Base-by-base conservation (phyloP, 345 rosid genomes). In the Salix koriyanagi region DNA sequence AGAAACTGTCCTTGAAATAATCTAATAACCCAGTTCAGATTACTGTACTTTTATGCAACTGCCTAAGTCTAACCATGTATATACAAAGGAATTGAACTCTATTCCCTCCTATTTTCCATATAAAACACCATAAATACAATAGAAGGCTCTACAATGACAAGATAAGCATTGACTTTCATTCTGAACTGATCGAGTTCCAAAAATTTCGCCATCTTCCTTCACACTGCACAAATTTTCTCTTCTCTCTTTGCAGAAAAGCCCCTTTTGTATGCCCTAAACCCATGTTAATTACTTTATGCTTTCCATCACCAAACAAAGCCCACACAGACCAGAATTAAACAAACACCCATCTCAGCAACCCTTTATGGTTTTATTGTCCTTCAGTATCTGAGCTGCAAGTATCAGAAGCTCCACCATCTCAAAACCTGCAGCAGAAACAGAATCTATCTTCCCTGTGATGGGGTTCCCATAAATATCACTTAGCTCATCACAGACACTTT, bases 331-430 rank as follows among this genome's bases (percentile, higher is more conserved):
- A 46, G 70, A 77, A 77, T 2, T 39, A 62, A 21, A 77, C 32
- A 67, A 65, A 67, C 70, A 81, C 74, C 62, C 62, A 37, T 76
- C 81, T 73, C 61, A 30, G 32, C 69, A 69, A 67, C 60, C 75
- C n/a, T n/a, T 42, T 60, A 18, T 64, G 37, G 74, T 79, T 41
- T 62, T 65, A 23, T 62, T 73, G 42, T 83, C 89, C 83, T 87
- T 89, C 81, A 94, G 71, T 69, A 84, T 56, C 78, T 88, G 89
- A 73, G 97, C 91, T 58, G 98, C 90, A 73, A 94, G 88, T 69
- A 92, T 88, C 50, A 96, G 83, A 39, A 96, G 96, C 81, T 96
- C 97, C 84, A 96, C 96, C 98, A 96, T 94, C 88, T 96, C 99
- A 75, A 90, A 86, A 62, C 98, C 99, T 15, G 97, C 97, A 72